Evolutionary conservation across 2,329 filamentous ascomycete genomes (phyloP), one percentile per base, ranked within the genome.

Genomic region (Xylaria sp.): DNA sequence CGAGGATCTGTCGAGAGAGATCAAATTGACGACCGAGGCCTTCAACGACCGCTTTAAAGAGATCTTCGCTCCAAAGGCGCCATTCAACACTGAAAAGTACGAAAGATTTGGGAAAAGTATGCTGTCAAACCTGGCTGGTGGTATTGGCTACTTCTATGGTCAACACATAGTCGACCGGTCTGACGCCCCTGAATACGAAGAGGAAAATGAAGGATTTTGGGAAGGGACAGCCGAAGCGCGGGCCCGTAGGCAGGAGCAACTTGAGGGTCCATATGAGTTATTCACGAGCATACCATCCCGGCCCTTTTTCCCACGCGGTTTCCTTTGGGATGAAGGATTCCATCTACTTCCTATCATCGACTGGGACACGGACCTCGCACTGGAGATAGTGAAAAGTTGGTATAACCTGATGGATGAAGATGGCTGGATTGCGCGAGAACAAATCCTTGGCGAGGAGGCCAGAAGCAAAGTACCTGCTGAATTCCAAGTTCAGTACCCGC

Each of bases 301-400:
- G 4, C 93, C 96, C 0, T 99, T 99, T 84, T 99, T 99, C 82
- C 96, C 96, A 1, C 88, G 96, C 70, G 96, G 96, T 0, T 99
- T 99, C 80, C 86, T 98, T 3, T 99, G 96, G 96, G 96, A 99
- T 76, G 96, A 99, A 80, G 96, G 96, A 0, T 99, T 98, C 82
- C 96, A 99, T 77, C 85, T 99, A 44, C 84, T 97, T 57, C 94
- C 94, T 1, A 91, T 99, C 63, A 88, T 94, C 23, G 95, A 99
- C 73, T 99, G 94, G 92, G 96, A 99, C 78, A 89, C 94, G 62
- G 94, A 98, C 77, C 86, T 98, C 61, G 90, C 93, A 2, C 83
- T 92, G 37, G 94, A 98, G 72, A 94, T 99, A 73, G 88, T 98
- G 71, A 93, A 92, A 82, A 97, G 93, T 81, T 99, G 96, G 96